phyloP scores from a whole-genome alignment of 192 early-diverging fungal species.

The Gryganskiella cystojenkinii region DNA sequence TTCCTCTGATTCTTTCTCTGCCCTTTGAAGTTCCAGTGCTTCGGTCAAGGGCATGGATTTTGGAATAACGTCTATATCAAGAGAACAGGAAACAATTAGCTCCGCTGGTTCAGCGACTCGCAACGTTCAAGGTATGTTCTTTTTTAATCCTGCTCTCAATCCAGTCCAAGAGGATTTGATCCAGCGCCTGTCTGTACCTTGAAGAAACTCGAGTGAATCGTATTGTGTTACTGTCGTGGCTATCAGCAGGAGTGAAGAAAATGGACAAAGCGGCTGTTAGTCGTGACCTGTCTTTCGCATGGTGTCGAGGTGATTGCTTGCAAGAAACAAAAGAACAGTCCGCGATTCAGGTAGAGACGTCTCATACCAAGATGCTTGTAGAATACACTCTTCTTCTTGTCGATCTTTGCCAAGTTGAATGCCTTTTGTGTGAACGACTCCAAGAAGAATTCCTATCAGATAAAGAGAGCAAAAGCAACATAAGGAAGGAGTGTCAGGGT shows the following conservation, averaged over 20 bases:
- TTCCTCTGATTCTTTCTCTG: slow-evolving; percentile 49
- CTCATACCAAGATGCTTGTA: slow-evolving; percentile 79
- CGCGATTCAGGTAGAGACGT: neutral
- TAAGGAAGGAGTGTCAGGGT: neutral
- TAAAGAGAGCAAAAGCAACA: neutral
- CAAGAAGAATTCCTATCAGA: slow-evolving; percentile 77
- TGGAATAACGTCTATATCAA: slow-evolving; percentile 53
- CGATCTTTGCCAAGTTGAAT: slow-evolving; percentile 66
- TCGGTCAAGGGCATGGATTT: slow-evolving; percentile 56
- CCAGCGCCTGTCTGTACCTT: slow-evolving; percentile 21
- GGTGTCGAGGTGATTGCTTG: neutral
- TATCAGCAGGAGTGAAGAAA: neutral
- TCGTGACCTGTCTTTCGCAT: neutral
- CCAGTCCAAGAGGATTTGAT: too few species aligned
- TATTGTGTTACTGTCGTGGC: slow-evolving; percentile 44
- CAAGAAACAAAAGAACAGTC: neutral
- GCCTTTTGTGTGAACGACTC: slow-evolving; percentile 73
- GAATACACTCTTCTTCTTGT: slow-evolving; percentile 77
- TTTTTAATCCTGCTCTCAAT: too few species aligned
- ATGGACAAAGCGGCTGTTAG: neutral
- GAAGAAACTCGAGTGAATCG: slow-evolving; percentile 50
- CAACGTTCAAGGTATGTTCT: too few species aligned
- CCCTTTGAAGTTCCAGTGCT: slow-evolving; percentile 53
- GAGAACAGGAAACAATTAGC: neutral
- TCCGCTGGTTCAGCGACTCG: too few species aligned